phyloP scores from a whole-genome alignment of 805 yeast species.

The Wickerhamomyces sydowiorum region DNA sequence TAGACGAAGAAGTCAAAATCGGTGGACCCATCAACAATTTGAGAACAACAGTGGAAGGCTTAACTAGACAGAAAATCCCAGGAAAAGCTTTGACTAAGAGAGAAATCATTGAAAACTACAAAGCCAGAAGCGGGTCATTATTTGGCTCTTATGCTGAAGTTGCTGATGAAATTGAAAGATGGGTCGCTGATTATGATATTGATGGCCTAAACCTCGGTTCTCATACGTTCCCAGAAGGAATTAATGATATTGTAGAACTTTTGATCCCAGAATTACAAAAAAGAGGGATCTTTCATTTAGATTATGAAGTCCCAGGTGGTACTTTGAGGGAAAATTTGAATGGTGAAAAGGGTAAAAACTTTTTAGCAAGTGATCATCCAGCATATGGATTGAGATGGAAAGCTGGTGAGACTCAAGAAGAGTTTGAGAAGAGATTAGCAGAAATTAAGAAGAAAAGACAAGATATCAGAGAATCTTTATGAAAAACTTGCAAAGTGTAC shows the following conservation, averaged over 20 bases:
- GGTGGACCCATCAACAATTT: conserved; percentile 23
- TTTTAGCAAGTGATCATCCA: conserved; percentile 12
- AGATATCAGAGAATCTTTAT: not conserved
- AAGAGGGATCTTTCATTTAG: conserved; percentile 28
- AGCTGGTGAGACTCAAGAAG: not conserved
- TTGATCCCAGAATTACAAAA: conserved; percentile 28
- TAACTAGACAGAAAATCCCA: conserved; percentile 22
- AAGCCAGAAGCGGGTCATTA: conserved; percentile 25
- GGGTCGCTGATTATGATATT: conserved; percentile 33
- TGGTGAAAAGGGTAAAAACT: conserved; percentile 19
- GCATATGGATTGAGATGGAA: conserved; percentile 8
- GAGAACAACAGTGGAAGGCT: conserved; percentile 23
- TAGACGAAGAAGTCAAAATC: conserved; percentile 9
- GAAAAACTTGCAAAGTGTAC: not conserved
- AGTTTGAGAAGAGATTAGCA: not conserved
- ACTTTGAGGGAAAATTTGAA: conserved; percentile 29
- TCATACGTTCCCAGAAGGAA: conserved; percentile 23
- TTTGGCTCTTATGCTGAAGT: conserved; percentile 31
- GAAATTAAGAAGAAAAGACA: not conserved
- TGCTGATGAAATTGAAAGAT: conserved; percentile 34
- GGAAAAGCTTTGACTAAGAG: conserved; percentile 21
- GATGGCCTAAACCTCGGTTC: conserved; percentile 37
- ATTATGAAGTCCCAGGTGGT: conserved; percentile 27
- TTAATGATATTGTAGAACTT: conserved; percentile 15
- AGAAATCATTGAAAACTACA: conserved; percentile 16